Conservation (phyloP, 2,329 filamentous ascomycete genomes). For the Didymella pomorum region DNA sequence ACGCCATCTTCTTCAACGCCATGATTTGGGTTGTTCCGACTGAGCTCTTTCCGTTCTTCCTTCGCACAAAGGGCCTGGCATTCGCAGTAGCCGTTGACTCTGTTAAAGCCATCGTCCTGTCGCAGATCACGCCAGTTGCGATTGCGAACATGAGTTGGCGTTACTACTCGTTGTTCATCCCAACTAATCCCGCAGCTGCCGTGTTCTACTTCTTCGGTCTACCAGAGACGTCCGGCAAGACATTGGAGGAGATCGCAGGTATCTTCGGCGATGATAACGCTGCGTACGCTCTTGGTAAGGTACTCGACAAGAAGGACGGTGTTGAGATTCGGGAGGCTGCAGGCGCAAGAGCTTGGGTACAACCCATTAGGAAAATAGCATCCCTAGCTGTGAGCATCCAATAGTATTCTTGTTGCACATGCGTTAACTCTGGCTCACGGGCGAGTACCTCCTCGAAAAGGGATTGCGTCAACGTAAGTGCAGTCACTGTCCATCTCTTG, state of each 20-base stretch:
- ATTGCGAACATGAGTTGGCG: neutral
- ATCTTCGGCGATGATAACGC: neutral
- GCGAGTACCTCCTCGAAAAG: neutral
- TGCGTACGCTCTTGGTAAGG: neutral
- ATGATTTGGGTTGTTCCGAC: neutral
- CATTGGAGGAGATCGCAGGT: neutral
- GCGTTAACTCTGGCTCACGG: neutral
- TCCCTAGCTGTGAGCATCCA: neutral
- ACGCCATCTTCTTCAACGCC: neutral
- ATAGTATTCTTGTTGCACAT: neutral
- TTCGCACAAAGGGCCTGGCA: neutral
- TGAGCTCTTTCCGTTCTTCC: neutral
- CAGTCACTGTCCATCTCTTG: neutral
- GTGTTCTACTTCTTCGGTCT: neutral
- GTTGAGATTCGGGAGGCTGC: constrained; percentile 1
- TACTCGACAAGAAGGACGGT: constrained; percentile 1
- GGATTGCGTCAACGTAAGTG: neutral
- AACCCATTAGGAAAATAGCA: neutral
- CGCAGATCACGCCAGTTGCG: neutral
- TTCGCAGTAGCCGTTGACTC: neutral
- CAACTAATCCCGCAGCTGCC: neutral
- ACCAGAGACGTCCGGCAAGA: neutral
- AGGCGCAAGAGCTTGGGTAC: neutral
- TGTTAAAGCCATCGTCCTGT: neutral
- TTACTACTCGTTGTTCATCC: neutral